Evolutionary conservation across 306 rosid genomes (phyloP).

Genomic region (Gastrolobium bilobum): DNA sequence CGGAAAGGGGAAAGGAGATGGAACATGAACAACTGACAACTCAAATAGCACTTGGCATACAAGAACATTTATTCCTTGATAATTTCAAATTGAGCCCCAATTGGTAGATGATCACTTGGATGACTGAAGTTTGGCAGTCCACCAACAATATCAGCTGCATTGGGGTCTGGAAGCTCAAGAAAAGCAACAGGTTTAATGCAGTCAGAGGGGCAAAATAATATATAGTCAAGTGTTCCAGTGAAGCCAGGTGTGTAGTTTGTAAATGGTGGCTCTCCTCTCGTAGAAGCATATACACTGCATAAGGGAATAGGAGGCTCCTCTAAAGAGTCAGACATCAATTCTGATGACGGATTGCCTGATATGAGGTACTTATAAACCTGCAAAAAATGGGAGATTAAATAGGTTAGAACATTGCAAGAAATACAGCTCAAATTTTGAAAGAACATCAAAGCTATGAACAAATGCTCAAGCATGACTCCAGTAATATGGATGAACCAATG

Average conservation of each 20-base stretch:
- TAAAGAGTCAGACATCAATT: slow-evolving; percentile 41
- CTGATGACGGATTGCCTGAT: slow-evolving; percentile 67
- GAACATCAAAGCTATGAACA: slow-evolving; percentile 17
- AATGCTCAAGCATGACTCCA: slow-evolving; percentile 23
- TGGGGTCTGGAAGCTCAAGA: slow-evolving; percentile 81
- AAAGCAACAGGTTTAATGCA: slow-evolving; percentile 71
- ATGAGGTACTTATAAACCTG: slow-evolving; percentile 83
- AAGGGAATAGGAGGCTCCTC: slow-evolving; percentile 77
- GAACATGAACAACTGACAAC: slow-evolving; percentile 32
- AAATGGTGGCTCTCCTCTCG: slow-evolving; percentile 87
- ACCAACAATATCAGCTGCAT: slow-evolving; percentile 71
- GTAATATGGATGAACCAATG: slow-evolving; percentile 22
- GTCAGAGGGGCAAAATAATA: slow-evolving; percentile 73
- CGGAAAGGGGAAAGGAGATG: slow-evolving; percentile 2
- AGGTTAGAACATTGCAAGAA: slow-evolving; percentile 13
- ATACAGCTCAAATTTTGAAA: slow-evolving; percentile 16
- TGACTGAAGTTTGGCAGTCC: slow-evolving; percentile 82
- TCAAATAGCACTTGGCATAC: slow-evolving; percentile 41
- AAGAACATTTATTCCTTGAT: slow-evolving; percentile 45
- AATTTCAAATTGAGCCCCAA: slow-evolving; percentile 84
- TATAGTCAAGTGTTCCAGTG: slow-evolving; percentile 85
- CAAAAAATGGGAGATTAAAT: slow-evolving; percentile 41
- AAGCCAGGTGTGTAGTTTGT: slow-evolving; percentile 95
- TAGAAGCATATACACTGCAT: slow-evolving; percentile 69
- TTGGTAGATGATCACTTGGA: slow-evolving; percentile 96